Conservation (phyloP, 2,329 filamentous ascomycete species). For the Aspergillus latus region DNA sequence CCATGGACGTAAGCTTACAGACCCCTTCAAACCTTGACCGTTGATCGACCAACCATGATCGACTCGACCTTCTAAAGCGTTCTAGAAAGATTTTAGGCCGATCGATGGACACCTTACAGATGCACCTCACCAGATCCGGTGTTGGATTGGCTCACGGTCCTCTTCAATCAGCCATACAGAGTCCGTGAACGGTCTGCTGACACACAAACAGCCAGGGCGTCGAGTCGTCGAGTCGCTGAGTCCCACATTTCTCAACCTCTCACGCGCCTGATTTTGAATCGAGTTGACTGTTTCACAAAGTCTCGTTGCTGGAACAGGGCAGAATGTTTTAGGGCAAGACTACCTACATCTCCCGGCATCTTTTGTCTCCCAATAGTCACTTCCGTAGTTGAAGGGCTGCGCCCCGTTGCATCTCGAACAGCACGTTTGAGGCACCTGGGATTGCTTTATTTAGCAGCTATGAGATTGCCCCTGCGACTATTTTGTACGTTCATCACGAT, state of each 20-base stretch:
- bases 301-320: conserved; percentile 1
- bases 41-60: neutral
- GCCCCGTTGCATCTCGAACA: conserved; percentile 5
- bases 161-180: neutral
- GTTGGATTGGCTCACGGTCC: neutral
- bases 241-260: neutral
- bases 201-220: neutral
- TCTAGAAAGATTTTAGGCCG: conserved; percentile 16
- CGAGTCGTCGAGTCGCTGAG: neutral
- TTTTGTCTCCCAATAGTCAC: neutral
- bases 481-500: neutral
- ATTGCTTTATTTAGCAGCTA: conserved; percentile 9
- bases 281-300: conserved; percentile 11
- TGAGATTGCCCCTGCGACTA: neutral
- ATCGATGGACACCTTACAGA: conserved; percentile 9
- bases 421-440: neutral
- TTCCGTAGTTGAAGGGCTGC: conserved; percentile 9
- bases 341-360: conserved; percentile 1
- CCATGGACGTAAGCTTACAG: neutral
- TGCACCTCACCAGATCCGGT: conserved; percentile 16
- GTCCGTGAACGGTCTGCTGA: conserved; percentile 13
- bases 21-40: neutral
- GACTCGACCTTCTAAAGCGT: conserved; percentile 13
- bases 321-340: conserved; percentile 12
- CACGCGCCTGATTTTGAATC: neutral